A percentile compares a stretch with the other conserved stretches of the same genome.
These are phyloP conservation scores for Monosporascus ibericus DNA, from an alignment of 2,329 filamentous ascomycete species.

Conservation along the genomic window DNA sequence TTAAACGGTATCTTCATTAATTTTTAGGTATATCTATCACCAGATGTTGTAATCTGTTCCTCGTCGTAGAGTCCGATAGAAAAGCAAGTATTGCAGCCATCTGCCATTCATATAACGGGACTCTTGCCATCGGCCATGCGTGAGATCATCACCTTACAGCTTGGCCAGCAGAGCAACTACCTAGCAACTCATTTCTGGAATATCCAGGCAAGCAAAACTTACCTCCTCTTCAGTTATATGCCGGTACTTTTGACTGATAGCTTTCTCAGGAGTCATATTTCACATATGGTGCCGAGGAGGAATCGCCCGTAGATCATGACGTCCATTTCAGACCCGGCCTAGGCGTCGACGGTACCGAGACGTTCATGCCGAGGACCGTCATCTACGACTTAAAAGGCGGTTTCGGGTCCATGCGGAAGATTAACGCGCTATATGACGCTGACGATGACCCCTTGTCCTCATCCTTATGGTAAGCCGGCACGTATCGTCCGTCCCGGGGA, in stretches of 20 bases:
- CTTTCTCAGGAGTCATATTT: constrained; percentile 86
- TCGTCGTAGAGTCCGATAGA: too few relatives aligned
- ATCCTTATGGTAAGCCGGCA: constrained; percentile 32
- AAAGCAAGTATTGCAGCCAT: not conserved
- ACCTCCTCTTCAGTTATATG: not conserved
- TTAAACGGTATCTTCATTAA: too few relatives aligned
- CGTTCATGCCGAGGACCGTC: constrained; percentile 83
- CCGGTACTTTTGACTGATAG: constrained; percentile 6
- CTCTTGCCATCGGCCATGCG: constrained; percentile 55
- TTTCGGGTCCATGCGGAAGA: constrained; percentile 81
- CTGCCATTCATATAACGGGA: not conserved
- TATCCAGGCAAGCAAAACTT: constrained; percentile 55
- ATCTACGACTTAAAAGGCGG: constrained; percentile 94
- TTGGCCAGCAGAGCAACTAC: constrained; percentile 90
- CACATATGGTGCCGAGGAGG: constrained; percentile 67
- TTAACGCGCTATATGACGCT: constrained; percentile 79
- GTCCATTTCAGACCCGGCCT: constrained; percentile 83
- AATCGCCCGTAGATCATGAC: constrained; percentile 70
- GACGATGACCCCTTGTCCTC: constrained; percentile 27
- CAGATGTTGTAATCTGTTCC: too few relatives aligned
- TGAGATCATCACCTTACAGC: constrained; percentile 89
- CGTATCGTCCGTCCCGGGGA: constrained; percentile 1
- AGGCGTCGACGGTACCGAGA: constrained; percentile 78
- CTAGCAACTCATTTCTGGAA: constrained; percentile 98
- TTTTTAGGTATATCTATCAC: too few relatives aligned